These are phyloP conservation scores for Geotrichum aggregatum DNA, from an alignment of 1,139 yeast species.

Conservation along the genomic window DNA sequence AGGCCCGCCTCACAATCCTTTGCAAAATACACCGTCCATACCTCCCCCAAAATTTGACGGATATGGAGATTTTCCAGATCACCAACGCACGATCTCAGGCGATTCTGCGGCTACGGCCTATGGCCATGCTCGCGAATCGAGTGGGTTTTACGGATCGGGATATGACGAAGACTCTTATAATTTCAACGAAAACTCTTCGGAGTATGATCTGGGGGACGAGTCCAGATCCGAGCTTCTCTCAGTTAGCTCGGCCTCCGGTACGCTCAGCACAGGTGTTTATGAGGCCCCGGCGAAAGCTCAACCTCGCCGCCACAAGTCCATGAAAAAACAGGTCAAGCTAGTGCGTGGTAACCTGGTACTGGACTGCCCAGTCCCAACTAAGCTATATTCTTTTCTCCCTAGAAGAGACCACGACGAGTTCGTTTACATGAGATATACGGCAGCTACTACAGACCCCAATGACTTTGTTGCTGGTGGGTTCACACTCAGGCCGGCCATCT, in stretches of 20 bases:
- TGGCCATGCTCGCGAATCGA: neutral
- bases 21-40: neutral
- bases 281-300: slow-evolving; percentile 48
- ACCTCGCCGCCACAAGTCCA: slow-evolving; percentile 57
- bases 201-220: slow-evolving; percentile 22
- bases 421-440: slow-evolving; percentile 90
- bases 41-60: slow-evolving; percentile 6
- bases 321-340: slow-evolving; percentile 59
- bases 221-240: slow-evolving; percentile 30
- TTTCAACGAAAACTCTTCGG: neutral
- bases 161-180: neutral
- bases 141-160: neutral
- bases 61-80: neutral
- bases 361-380: slow-evolving; percentile 91
- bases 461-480: slow-evolving; percentile 77
- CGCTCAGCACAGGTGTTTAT: slow-evolving; percentile 29
- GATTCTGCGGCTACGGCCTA: slow-evolving; percentile 6
- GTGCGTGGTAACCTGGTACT: slow-evolving; percentile 76
- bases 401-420: slow-evolving; percentile 87
- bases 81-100: neutral
- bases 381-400: slow-evolving; percentile 70
- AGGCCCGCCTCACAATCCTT: neutral
- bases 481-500: slow-evolving; percentile 75
- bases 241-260: slow-evolving; percentile 26
- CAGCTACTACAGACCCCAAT: slow-evolving; percentile 87